Base-by-base conservation (phyloP, 257 asterid genomes). In the Pogostemon cablin region DNA sequence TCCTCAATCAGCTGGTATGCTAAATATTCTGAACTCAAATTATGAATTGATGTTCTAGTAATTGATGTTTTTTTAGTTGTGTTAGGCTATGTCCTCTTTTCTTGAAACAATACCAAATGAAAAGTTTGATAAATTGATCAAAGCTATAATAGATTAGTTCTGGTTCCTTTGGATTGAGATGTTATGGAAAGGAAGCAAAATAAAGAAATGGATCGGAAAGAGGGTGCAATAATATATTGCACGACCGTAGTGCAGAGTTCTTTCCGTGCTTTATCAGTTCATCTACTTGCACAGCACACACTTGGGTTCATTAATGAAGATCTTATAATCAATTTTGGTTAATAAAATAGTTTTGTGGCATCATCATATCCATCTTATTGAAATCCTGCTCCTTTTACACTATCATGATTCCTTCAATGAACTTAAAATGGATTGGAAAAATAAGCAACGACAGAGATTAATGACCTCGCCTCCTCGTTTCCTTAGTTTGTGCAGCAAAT, bases 1-100 rank as follows among this genome's bases (percentile, higher is more conserved):
- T 89, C 75, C 81, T 87, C 77, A 84, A 77, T 81, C 88, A 89
- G 80, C 77, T 89, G 96, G 96, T 87, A 87, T 65, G 83, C 75
- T 49, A 25, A 58, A 61, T 57, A 62, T 32, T 17, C 49, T 65
- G n/a, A 37, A 52, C 7, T 50, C 56, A 2, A 72, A 7, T 64
- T 62, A 43, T 58, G 35, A 59, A 47, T 53, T 34, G 39, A 57
- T 6, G 37, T 20, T 53, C 46, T 2, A 25, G 2, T 64, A 40
- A 40, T 69, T 34, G 40, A 67, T 60, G 58, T 38, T 55, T 9
- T 15, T 55, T 62, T 20, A 46, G 17, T 43, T 6, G 2, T 56
- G 58, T 38, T 11, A 15, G 42, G 17, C 15, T 5, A 50, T 58
- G 35, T 12, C 11, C 20, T 37, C 17, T 42, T 42, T 53, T 40